Evolutionary conservation across 768 basidiomycete species (phyloP), one percentile per base, ranked within the genome.

Genomic region (Saitozyma sp.): DNA sequence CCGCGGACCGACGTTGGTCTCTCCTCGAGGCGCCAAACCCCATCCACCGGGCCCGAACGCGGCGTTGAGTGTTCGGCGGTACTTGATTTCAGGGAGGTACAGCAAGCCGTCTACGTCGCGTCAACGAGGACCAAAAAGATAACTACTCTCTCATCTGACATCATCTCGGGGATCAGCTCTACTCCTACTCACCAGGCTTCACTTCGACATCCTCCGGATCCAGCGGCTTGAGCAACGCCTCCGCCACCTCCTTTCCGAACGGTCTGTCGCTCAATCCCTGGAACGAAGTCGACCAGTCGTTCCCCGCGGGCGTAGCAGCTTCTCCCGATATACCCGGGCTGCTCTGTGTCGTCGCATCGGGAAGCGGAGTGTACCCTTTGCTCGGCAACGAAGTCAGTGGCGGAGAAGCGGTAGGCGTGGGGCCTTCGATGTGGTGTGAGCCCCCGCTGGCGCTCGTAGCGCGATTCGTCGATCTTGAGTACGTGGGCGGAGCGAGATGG

Each of bases 41-140:
- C 95, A 97, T 6, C 88, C 93, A 8, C 95, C 95, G 17, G 95
- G 95, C 10, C 95, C 93, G 71, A 98, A 97, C 0, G 95, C 92
- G 69, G 84, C 87, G 82, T 97, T 97, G 52, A 97, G 80, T 41
- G 91, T 87, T 20, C 95, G 86, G 16, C 95, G 85, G 74, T 97
- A 98, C 76, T 96, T 95, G 73, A 97, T 98, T 80, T 97, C 95
- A 17, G 95, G 95, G 8, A 98, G 86, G 80, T 97, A 98, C 10
- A 96, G 81, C 48, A 98, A 83, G 6, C 95, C 95, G 69, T 97
- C 95, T 95, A 66, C 9, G 29, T 29, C 5, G 7, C 42, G n/a
- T 43, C 38, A 57, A 29, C 16, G 40, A 17, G 14, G 37, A 7
- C 38, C 42, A n/a, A 58, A 2, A 29, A 48, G 16, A 42, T 0